A percentile compares a stretch with the other conserved stretches of the same genome.
Evolutionary conservation across 2,329 filamentous ascomycete genomes (phyloP).

Genomic region (Penicillium sumatraense): DNA sequence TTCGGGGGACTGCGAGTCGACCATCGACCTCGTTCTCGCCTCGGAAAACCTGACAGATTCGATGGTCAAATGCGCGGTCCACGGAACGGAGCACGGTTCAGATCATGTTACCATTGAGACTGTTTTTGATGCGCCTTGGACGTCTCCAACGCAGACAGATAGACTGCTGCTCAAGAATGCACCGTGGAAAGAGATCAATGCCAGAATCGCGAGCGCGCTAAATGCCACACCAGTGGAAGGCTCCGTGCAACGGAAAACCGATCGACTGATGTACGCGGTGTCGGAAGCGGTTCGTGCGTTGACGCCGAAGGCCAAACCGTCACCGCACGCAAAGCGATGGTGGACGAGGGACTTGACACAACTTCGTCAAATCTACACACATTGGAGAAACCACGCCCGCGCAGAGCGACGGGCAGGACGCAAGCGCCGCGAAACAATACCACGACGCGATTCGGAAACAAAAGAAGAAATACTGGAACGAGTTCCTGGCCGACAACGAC

Average conservation of each 20-base stretch:
- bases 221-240: conserved; percentile 13
- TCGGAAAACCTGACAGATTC: conserved; percentile 20
- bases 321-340: conserved; percentile 26
- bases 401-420: conserved; percentile 16
- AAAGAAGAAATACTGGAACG: conserved; percentile 32
- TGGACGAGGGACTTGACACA: conserved; percentile 27
- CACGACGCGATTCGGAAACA: conserved; percentile 17
- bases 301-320: conserved; percentile 23
- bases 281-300: conserved; percentile 17
- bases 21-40: conserved; percentile 22
- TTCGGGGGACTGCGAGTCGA: conserved; percentile 23
- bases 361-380: conserved; percentile 19
- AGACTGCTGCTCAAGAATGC: conserved; percentile 27
- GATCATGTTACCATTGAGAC: conserved; percentile 38
- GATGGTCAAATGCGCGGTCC: conserved; percentile 20
- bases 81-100: conserved; percentile 28
- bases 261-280: conserved; percentile 19
- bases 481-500: conserved; percentile 28
- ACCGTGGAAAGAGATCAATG: conserved; percentile 27
- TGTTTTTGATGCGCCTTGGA: conserved; percentile 29
- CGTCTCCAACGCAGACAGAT: conserved; percentile 14
- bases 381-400: conserved; percentile 18
- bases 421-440: conserved; percentile 22
- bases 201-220: conserved; percentile 16
- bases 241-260: conserved; percentile 24